A percentile compares a stretch with the other conserved stretches of the same genome.
phyloP scores from a whole-genome alignment of 805 yeast genomes.

The Torulaspora maleeae region DNA sequence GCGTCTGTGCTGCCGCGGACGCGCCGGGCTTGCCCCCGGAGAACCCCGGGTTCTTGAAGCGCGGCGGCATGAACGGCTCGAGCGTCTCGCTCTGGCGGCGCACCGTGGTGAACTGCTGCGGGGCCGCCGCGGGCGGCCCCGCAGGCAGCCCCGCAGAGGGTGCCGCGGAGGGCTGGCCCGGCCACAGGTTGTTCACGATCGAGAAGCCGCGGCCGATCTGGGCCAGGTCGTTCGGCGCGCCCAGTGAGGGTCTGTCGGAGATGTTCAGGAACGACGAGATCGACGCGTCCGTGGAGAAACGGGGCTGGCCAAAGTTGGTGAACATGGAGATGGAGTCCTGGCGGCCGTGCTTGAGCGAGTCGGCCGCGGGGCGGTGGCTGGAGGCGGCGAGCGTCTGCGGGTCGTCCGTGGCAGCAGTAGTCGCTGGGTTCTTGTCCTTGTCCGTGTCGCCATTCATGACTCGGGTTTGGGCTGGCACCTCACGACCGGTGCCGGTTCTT shows the following conservation, averaged over 20 bases:
- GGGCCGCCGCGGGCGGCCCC: constrained; percentile 6
- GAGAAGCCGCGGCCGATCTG: constrained; percentile 33
- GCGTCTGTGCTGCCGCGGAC: too few species aligned
- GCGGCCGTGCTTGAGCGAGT: constrained; percentile 10
- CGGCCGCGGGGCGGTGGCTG: not conserved
- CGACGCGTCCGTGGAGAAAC: constrained; percentile 28
- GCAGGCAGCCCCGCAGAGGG: too few species aligned
- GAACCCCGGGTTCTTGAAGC: constrained; percentile 27
- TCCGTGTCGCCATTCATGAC: constrained; percentile 5
- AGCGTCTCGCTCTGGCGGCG: constrained; percentile 49
- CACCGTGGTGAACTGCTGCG: constrained; percentile 15
- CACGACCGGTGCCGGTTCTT: not conserved
- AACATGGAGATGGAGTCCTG: constrained; percentile 26
- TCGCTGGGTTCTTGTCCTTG: constrained; percentile 1
- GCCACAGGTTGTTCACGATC: constrained; percentile 31
- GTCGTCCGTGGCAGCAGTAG: not conserved
- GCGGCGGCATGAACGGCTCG: constrained; percentile 44
- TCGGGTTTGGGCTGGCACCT: not conserved
- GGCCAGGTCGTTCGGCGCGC: constrained; percentile 16
- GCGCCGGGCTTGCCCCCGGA: constrained; percentile 6
- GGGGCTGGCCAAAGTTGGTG: constrained; percentile 22
- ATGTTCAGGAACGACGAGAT: constrained; percentile 27
- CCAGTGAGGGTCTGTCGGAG: constrained; percentile 16
- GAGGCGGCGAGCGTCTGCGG: not conserved
- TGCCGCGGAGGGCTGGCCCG: too few species aligned